These are phyloP conservation scores for Dactylellina drechsleri DNA, from an alignment of 2,329 filamentous ascomycete species.

Conservation along the genomic window DNA sequence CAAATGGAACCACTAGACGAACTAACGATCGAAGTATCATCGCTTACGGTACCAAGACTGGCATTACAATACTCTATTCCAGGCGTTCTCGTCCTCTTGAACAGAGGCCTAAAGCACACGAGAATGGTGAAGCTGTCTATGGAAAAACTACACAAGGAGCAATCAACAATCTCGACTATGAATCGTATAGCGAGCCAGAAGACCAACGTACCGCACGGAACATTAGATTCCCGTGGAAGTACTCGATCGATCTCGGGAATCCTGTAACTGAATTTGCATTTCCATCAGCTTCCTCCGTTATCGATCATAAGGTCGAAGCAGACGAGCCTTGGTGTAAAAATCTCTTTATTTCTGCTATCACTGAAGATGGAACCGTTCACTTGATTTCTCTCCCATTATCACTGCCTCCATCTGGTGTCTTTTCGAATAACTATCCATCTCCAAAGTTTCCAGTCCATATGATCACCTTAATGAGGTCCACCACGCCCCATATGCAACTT, in stretches of 20 bases:
- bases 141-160: background rate
- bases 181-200: constrained; percentile 37
- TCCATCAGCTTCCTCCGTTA: constrained; percentile 2
- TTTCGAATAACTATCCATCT: constrained; percentile 1
- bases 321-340: constrained; percentile 22
- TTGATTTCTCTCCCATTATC: constrained; percentile 32
- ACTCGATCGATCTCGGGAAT: constrained; percentile 27
- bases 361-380: constrained; percentile 11
- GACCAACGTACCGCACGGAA: constrained; percentile 9
- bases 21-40: constrained; percentile 33
- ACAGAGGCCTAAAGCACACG: background rate
- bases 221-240: constrained; percentile 42
- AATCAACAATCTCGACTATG: background rate
- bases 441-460: constrained; percentile 25
- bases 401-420: constrained; percentile 32
- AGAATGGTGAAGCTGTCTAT: background rate
- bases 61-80: constrained; percentile 44
- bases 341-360: constrained; percentile 33
- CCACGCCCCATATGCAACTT: background rate
- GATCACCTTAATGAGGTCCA: constrained; percentile 8
- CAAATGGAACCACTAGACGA: background rate
- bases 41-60: constrained; percentile 33
- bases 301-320: background rate
- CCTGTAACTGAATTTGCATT: constrained; percentile 30
- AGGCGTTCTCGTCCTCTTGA: constrained; percentile 1